A percentile compares a stretch with the other conserved stretches of the same genome.
These are phyloP conservation scores for Breynia disticha DNA, from an alignment of 441 rosid genomes.

Conservation along the genomic window DNA sequence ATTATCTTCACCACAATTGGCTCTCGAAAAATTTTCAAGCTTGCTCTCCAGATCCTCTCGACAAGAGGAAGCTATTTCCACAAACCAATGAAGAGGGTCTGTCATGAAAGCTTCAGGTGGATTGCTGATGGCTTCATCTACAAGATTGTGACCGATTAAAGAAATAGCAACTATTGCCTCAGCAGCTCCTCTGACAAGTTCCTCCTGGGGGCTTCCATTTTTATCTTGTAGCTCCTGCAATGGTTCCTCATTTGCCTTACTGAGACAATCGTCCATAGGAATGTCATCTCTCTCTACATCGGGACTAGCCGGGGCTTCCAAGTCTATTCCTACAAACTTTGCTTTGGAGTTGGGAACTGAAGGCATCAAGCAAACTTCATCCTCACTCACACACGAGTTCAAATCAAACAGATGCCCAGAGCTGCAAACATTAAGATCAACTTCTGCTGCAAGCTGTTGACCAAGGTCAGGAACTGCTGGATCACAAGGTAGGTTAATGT, in stretches of 20 bases:
- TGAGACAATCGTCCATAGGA: conserved; percentile 25
- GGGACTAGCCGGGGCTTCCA: conserved; percentile 58
- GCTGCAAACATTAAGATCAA: conserved; percentile 18
- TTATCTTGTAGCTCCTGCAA: conserved; percentile 18
- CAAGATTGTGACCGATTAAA: conserved; percentile 15
- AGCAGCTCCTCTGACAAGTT: conserved; percentile 46
- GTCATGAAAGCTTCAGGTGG: conserved; percentile 30
- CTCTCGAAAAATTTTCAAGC: conserved; percentile 27
- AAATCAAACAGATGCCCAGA: conserved; percentile 57
- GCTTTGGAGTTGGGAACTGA: conserved; percentile 21
- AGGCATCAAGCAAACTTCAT: conserved; percentile 41
- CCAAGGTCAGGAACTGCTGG: conserved; percentile 28
- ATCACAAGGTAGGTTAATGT: conserved; percentile 83
- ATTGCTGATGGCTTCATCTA: conserved; percentile 28
- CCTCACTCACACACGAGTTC: conserved; percentile 58
- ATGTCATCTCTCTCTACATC: conserved; percentile 42
- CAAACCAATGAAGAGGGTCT: conserved; percentile 85
- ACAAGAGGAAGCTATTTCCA: conserved; percentile 39
- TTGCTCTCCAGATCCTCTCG: conserved; percentile 41
- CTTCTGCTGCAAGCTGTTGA: conserved; percentile 28
- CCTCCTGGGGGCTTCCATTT: conserved; percentile 28
- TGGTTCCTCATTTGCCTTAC: conserved; percentile 25
- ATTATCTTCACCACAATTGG: conserved; percentile 24
- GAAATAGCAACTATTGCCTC: conserved; percentile 77
- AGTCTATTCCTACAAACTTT: conserved; percentile 43